A percentile compares a stretch with the other conserved stretches of the same genome.
Evolutionary conservation across 306 rosid genomes (phyloP).

Genomic region (Castanopsis chinensis): DNA sequence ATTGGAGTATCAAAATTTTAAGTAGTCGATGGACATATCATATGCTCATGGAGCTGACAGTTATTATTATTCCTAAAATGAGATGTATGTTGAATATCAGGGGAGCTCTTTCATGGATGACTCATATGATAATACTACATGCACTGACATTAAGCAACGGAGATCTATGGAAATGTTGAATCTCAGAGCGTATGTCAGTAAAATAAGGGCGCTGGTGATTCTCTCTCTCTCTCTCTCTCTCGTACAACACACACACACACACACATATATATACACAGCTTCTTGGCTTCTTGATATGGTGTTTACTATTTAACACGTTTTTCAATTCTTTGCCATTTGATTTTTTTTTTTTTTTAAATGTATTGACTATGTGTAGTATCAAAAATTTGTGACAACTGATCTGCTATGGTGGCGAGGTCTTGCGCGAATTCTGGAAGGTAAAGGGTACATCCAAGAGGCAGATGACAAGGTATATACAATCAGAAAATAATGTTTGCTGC

Average conservation of each 20-base stretch:
- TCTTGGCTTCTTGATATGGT: background rate
- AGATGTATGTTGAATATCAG: conserved; percentile 29
- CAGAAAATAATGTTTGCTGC: background rate
- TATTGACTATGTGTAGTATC: conserved; percentile 44
- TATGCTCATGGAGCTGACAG: background rate
- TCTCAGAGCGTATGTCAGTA: conserved; percentile 57
- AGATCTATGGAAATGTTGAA: conserved; percentile 42
- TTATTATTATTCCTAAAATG: background rate
- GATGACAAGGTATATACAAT: conserved; percentile 55
- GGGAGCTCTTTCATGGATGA: conserved; percentile 24
- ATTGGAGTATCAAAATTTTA: background rate
- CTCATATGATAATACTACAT: conserved; percentile 33
- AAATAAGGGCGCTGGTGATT: conserved; percentile 76
- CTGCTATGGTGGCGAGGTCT: conserved; percentile 92
- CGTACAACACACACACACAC: no score
- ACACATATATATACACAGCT: no score
- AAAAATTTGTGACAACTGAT: conserved; percentile 58
- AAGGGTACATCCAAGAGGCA: conserved; percentile 69
- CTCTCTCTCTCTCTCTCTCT: conserved; percentile 13
- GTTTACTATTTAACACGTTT: background rate
- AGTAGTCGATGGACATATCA: background rate
- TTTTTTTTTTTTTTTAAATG: conserved; percentile 12
- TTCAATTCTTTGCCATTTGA: conserved; percentile 1
- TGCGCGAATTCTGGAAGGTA: conserved; percentile 73
- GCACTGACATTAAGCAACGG: conserved; percentile 22